Base-by-base conservation (phyloP, 208 protist species). In the Herpetomonas tarakana region DNA sequence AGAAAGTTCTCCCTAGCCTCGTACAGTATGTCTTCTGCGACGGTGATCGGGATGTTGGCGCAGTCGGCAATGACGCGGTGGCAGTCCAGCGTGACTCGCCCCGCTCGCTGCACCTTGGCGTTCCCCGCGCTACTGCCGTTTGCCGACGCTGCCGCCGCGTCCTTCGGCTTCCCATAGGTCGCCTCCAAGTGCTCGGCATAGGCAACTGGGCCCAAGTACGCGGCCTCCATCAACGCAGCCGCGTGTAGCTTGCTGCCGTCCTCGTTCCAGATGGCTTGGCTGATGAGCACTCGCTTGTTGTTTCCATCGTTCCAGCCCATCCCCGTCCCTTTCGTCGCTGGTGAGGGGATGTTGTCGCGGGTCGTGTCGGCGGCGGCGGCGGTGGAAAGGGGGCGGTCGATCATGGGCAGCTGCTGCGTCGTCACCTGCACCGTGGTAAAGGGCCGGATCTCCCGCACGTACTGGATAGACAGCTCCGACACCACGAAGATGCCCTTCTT, bases 401-500 rank as follows among this genome's bases (percentile, higher is more conserved):
- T 59, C 3, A 67, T 51, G 21, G 69, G 57, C 21, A 71, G 39
- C 44, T 62, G 41, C 22, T 61, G 61, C 2, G 61, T 65, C 0
- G 52, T 45, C 22, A 78, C 53, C 53, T 60, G 66, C 21, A 73
- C 72, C 18, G 45, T 61, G 3, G 9, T 41, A 12, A 60, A 58
- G 14, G 72, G 72, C 38, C n/a, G 21, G 38, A 87, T 79, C 52
- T 82, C 76, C 4, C 71, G 61, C 63, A 78, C 62, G 46, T 75
- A 87, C 21, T 75, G 78, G 3, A 87, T 56, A 29, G 60, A 71
- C 19, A 73, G 16, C 61, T 78, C 75, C 3, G 76, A 78, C 29
- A 81, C 67, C 1, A 88, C 64, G 45, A 73, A 79, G 26, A 49
- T 54, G 51, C 67, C 14, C 44, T 52, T 62, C 14, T n/a, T 22